Percentiles rank a stretch among this genome's conserved stretches.
These are phyloP conservation scores for Gastrolobium bilobum DNA, from an alignment of 306 rosid genomes.

Conservation along the genomic window DNA sequence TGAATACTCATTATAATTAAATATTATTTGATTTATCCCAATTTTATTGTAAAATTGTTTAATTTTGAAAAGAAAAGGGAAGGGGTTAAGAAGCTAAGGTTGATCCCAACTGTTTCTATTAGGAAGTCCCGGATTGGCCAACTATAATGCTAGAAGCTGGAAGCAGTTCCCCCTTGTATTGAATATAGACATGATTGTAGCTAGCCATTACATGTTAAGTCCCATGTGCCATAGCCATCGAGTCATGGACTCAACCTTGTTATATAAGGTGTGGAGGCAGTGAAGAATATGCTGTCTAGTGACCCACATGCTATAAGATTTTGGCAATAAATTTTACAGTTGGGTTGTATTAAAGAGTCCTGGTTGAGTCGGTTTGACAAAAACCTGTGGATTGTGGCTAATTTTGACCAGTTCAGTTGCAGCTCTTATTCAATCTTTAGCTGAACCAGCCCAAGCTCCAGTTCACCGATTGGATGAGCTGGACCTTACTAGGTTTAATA, in stretches of 20 bases:
- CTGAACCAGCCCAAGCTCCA: neutral
- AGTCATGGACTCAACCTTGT: too few species aligned
- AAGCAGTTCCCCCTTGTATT: neutral
- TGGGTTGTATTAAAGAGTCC: neutral
- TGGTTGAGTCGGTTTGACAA: neutral
- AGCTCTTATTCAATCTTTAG: neutral
- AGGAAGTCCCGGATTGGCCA: conserved; percentile 4
- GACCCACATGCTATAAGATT: neutral
- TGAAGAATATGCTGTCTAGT: neutral
- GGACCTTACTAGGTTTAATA: neutral
- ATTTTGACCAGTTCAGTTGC: conserved; percentile 23
- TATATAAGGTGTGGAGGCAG: neutral
- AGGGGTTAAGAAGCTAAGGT: neutral
- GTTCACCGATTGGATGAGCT: neutral
- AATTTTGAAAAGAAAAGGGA: too few species aligned
- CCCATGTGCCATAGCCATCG: neutral
- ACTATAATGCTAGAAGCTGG: conserved; percentile 18
- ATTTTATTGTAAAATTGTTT: too few species aligned
- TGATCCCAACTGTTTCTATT: neutral
- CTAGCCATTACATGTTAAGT: neutral
- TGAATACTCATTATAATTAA: neutral
- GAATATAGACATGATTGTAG: neutral
- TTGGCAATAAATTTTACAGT: neutral
- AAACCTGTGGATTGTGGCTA: neutral
- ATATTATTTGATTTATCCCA: too few species aligned